Percentiles rank a stretch among this genome's conserved stretches.
These are phyloP conservation scores for Adansonia madagascariensis DNA, from an alignment of 441 rosid species.

Conservation along the genomic window DNA sequence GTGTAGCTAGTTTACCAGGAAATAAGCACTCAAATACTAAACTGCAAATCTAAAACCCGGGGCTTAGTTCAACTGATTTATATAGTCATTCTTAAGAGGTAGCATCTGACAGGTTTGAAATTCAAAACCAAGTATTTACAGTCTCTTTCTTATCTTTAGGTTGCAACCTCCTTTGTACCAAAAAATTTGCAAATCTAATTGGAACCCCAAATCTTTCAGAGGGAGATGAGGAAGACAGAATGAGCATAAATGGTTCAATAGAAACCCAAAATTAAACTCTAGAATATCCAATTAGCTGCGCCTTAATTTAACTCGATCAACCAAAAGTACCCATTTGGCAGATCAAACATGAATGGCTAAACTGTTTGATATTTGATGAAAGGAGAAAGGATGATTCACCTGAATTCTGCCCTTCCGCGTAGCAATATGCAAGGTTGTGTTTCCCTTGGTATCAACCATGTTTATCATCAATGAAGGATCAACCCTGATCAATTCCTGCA, in stretches of 20 bases:
- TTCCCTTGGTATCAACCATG: conserved; percentile 81
- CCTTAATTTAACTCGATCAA: not conserved
- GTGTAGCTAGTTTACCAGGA: no score
- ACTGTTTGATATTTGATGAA: not conserved
- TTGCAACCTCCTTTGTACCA: no score
- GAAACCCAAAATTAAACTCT: not conserved
- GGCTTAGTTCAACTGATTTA: no score
- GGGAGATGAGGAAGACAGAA: not conserved
- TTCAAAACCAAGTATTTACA: no score
- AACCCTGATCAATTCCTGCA: conserved; percentile 63
- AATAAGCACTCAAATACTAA: no score
- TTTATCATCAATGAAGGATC: conserved; percentile 57
- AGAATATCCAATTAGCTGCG: not conserved
- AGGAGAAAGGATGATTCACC: conserved; percentile 36
- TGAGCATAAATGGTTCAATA: not conserved
- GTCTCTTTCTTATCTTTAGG: no score
- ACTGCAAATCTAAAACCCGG: not conserved
- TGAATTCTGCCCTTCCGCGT: conserved; percentile 76
- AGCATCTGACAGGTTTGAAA: no score
- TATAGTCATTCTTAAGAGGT: no score
- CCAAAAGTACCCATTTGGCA: not conserved
- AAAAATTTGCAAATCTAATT: no score
- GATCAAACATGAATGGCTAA: not conserved
- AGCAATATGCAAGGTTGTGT: conserved; percentile 79
- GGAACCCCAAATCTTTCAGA: not conserved